Percentiles rank a stretch among this genome's conserved stretches.
Conservation (phyloP, 768 basidiomycete species). For the Mrakia blollopis region DNA sequence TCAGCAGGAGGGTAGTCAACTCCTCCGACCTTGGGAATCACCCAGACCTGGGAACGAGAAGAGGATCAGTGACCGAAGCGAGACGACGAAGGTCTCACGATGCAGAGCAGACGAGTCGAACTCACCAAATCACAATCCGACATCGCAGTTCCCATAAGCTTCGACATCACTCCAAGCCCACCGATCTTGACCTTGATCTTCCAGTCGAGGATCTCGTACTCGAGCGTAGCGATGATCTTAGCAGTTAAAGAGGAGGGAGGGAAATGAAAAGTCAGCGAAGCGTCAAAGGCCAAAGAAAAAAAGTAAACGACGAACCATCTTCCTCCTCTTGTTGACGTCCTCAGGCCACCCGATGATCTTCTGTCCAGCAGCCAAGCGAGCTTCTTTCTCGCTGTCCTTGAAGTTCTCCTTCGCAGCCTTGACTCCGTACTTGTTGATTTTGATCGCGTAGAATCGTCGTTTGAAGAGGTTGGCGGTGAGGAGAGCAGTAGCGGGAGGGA, state of each 20-base stretch:
- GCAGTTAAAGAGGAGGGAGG: too few species aligned
- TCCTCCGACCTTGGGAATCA: conserved; percentile 90
- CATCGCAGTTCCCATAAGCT: conserved; percentile 74
- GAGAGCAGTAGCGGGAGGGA: conserved; percentile 80
- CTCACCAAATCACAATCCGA: neutral
- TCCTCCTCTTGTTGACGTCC: conserved; percentile 66
- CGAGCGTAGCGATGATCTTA: conserved; percentile 54
- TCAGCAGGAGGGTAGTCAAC: conserved; percentile 87
- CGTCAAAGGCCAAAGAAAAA: too few species aligned
- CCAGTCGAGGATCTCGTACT: conserved; percentile 89
- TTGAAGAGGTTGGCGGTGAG: conserved; percentile 76
- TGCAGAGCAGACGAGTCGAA: too few species aligned
- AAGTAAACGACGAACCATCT: conserved; percentile 49
- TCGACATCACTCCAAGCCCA: conserved; percentile 95
- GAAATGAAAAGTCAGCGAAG: too few species aligned
- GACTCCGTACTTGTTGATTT: conserved; percentile 61
- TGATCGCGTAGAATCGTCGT: conserved; percentile 83
- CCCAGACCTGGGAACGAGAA: conserved; percentile 64
- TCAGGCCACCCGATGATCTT: conserved; percentile 94
- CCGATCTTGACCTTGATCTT: conserved; percentile 79
- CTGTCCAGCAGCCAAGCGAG: conserved; percentile 25
- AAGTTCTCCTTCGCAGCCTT: conserved; percentile 17
- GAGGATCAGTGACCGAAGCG: neutral
- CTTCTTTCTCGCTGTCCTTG: conserved; percentile 26
- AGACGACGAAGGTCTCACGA: too few species aligned